Evolutionary conservation across 176 grass and related monocot genomes (phyloP), one percentile per base, ranked within the genome.

Genomic region (Elaeis guineensis): DNA sequence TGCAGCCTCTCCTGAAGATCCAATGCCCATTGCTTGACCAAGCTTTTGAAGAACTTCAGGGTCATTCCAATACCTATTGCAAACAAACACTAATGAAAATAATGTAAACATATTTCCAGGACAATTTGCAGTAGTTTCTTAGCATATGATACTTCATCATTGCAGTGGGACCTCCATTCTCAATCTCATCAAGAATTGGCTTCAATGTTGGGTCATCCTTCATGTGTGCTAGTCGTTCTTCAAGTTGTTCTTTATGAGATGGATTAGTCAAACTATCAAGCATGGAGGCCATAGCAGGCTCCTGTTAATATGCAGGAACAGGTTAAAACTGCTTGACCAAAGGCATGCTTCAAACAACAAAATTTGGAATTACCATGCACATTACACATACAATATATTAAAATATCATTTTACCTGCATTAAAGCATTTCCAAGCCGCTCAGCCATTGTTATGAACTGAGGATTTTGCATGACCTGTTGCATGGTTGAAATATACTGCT

Each of bases 41-140:
- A 96, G 78, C 80, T 96, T 96, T 74, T 90, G 75, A 63, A 96
- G 86, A 86, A 82, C 73, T 17, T 82, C 83, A 44, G 92, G 78
- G 71, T 96, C 92, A 85, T 96, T 96, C 92, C 86, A 96, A 74
- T 96, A 96, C 81, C 92, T 96, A 61, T 16, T 75, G 54, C 32
- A 75, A 77, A 39, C 16, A 5, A 35, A 54, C n/a, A 52, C 56
- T 57, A 57, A 19, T 29, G 24, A 51, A 71, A 61, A 50, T 19
- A 17, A 28, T 51, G 16, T 71, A 44, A 12, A 12, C 35, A 44
- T 12, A 44, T 44, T 44, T 44, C 35, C 35, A 44, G 11, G 35
- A 44, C 8, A 44, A 44, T 12, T 12, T 44, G 35, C 35, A 44
- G 35, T 44, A 11, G 8, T 44, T 70, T 75, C 22, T 72, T 32